Evolutionary conservation across 2,329 filamentous ascomycete genomes (phyloP), one percentile per base, ranked within the genome.

Genomic region (Fusarium mundagurra): DNA sequence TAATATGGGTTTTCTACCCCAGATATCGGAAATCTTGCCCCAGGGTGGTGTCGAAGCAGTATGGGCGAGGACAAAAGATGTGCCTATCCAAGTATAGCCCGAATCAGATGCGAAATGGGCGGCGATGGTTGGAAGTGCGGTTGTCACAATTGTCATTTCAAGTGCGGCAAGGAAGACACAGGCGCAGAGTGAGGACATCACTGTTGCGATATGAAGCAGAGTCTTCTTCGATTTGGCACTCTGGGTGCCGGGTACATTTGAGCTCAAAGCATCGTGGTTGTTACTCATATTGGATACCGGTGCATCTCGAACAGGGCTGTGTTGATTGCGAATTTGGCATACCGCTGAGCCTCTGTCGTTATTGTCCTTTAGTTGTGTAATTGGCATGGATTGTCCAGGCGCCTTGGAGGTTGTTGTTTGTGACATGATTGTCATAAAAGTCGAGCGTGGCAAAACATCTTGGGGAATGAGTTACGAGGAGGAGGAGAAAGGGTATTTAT

Each of bases 1-100:
- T 8, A 90, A 72, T 36, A 90, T 83, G 1, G 86, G 85, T 74
- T 89, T 89, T 12, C 88, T 84, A 7, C 88, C 88, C 85, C 86
- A 91, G 39, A 90, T 89, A 69, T 91, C 88, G 4, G 85, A 86
- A 41, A 90, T 80, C 69, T 88, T 89, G 9, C 91, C 92, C 93
- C 93, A 95, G n/a, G 92, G 88, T 1, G 92, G 92, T 1, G 88
- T 89, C 5, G 87, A 87, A 1, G 92, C 91, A 0, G 92, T 91
- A 76, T 90, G 90, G 22, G 91, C 91, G 17, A 95, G 88, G 8
- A 94, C 85, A 80, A 93, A 95, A 1, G 93, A 90, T 34, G 88
- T 91, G 2, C 93, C 93, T 69, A 96, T 92, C 94, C 93, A 95
- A 20, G 91, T 90, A 82, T 94, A 95, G 12, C 92, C 92, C 2